Evolutionary conservation across 495 filamentous ascomycete genomes (phyloP).

Genomic region (Neurospora tetrasperma): DNA sequence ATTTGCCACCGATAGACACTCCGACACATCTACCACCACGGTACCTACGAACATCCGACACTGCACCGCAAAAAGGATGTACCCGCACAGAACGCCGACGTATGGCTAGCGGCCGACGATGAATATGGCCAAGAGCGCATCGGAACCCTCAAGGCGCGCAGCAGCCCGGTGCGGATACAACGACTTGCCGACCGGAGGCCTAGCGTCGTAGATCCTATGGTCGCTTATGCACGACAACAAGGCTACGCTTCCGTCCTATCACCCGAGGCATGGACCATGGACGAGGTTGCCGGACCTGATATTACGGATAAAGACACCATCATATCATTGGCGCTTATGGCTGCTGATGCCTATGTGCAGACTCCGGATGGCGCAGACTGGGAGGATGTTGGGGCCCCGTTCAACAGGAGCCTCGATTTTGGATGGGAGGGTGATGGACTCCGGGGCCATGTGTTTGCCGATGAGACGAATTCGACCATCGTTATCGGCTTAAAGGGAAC

Average conservation of each 20-base stretch:
- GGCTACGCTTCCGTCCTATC: constrained; percentile 50
- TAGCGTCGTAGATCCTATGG: constrained; percentile 62
- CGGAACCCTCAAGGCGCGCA: constrained; percentile 44
- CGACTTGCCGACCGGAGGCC: constrained; percentile 71
- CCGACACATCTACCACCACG: constrained; percentile 86
- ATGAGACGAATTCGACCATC: constrained; percentile 74
- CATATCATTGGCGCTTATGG: constrained; percentile 73
- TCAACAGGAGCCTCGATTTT: constrained; percentile 75
- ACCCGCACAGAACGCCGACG: constrained; percentile 42
- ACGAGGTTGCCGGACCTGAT: constrained; percentile 70
- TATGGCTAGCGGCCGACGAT: constrained; percentile 59
- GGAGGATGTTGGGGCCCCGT: constrained; percentile 67
- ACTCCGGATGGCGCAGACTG: constrained; percentile 63
- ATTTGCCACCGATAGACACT: constrained; percentile 47
- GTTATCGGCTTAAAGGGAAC: constrained; percentile 91
- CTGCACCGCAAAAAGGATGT: constrained; percentile 71
- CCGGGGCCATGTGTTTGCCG: constrained; percentile 83
- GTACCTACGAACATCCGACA: constrained; percentile 57
- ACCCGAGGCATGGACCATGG: constrained; percentile 71
- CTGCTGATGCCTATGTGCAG: constrained; percentile 78
- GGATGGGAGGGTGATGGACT: constrained; percentile 88
- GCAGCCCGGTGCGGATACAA: constrained; percentile 55
- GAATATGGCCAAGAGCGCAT: constrained; percentile 36
- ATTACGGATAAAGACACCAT: constrained; percentile 79
- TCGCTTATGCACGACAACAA: constrained; percentile 53